Evolutionary conservation across 139 green algal genomes (phyloP).

Genomic region (Volvox africanus): DNA sequence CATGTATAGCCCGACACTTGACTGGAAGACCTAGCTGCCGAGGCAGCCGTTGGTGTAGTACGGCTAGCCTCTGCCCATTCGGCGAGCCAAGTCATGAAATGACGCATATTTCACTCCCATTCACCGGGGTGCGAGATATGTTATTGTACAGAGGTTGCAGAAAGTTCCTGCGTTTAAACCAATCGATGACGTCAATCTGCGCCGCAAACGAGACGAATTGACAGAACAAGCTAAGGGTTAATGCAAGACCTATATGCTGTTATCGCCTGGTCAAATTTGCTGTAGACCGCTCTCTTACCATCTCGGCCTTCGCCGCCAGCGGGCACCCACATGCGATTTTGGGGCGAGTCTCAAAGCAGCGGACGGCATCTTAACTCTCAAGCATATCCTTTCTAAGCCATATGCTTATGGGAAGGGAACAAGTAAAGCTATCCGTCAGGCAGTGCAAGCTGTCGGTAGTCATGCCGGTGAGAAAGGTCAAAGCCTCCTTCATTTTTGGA

Average conservation of each 20-base stretch:
- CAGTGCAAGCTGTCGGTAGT: not conserved
- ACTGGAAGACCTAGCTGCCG: too few relatives aligned
- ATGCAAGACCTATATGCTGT: not conserved
- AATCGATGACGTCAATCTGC: too few relatives aligned
- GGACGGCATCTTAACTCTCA: not conserved
- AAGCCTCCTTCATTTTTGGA: not conserved
- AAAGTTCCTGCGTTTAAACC: too few relatives aligned
- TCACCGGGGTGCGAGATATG: too few relatives aligned
- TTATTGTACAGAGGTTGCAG: too few relatives aligned
- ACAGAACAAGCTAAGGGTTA: too few relatives aligned
- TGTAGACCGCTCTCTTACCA: not conserved
- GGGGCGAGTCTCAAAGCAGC: not conserved
- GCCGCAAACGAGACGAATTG: too few relatives aligned
- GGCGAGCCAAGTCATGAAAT: too few relatives aligned
- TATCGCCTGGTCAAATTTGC: not conserved
- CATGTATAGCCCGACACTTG: too few relatives aligned
- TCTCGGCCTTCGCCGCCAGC: slow-evolving; percentile 1
- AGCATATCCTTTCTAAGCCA: not conserved
- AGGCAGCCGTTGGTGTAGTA: too few relatives aligned
- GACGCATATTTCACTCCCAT: too few relatives aligned
- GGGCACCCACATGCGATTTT: not conserved
- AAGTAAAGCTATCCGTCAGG: not conserved
- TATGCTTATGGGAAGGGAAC: not conserved
- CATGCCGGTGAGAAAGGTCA: slow-evolving; percentile 1
- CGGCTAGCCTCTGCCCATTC: too few relatives aligned